These are phyloP conservation scores for Sporisorium iseilematis-ciliati DNA, from an alignment of 1,284 basidiomycete species.

Conservation along the genomic window DNA sequence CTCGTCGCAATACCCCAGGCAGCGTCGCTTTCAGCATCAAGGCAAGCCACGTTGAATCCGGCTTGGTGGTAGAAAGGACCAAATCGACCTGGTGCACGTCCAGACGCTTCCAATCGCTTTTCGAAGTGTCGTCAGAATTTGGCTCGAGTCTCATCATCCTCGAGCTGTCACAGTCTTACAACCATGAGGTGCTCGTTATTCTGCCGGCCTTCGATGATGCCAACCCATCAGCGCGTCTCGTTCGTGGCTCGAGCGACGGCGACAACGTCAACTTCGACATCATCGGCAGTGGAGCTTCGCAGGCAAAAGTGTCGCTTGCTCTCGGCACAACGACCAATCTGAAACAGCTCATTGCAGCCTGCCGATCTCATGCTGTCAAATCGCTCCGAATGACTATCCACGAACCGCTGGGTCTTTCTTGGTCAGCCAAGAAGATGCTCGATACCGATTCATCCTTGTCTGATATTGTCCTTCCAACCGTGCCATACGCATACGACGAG, in stretches of 20 bases:
- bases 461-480: slow-evolving; percentile 9
- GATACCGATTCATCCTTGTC: slow-evolving; percentile 16
- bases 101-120: slow-evolving; percentile 24
- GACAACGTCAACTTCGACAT: slow-evolving; percentile 15
- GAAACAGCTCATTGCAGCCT: slow-evolving; percentile 19
- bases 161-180: slow-evolving; percentile 18
- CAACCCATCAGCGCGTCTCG: slow-evolving; percentile 7
- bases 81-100: slow-evolving; percentile 53
- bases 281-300: neutral
- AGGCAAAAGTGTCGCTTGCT: slow-evolving; percentile 23
- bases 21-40: slow-evolving; percentile 25
- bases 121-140: slow-evolving; percentile 34
- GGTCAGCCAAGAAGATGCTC: slow-evolving; percentile 30
- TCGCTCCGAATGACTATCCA: slow-evolving; percentile 22
- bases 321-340: slow-evolving; percentile 21
- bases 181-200: slow-evolving; percentile 25
- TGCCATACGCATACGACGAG: slow-evolving; percentile 14
- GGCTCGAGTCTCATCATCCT: slow-evolving; percentile 26
- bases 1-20: neutral
- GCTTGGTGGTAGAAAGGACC: slow-evolving; percentile 44
- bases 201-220: slow-evolving; percentile 27
- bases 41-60: slow-evolving; percentile 20
- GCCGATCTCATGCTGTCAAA: slow-evolving; percentile 26
- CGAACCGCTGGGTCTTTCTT: slow-evolving; percentile 35
- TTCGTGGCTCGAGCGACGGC: slow-evolving; percentile 13